phyloP scores from a whole-genome alignment of 2,329 filamentous ascomycete genomes.

The Seiridium unicorne region DNA sequence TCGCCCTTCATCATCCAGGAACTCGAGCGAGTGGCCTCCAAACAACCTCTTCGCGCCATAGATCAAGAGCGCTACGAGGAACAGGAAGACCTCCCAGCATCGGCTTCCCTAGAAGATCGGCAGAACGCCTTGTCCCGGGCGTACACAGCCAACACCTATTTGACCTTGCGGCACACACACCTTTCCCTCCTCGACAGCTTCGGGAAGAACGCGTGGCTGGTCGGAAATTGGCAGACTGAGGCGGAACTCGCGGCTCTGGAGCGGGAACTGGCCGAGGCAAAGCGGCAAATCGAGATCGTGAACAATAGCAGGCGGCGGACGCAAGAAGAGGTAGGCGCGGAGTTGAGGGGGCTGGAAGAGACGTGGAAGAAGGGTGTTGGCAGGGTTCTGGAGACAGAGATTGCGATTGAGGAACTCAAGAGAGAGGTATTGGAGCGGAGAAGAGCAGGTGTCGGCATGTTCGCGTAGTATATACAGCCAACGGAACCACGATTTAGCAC shows the following conservation, averaged over 20 bases:
- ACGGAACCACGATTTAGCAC: no score
- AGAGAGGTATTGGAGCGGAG: slow-evolving; percentile 65
- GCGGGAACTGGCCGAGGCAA: slow-evolving; percentile 67
- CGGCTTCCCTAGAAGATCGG: slow-evolving; percentile 36
- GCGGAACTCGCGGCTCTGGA: slow-evolving; percentile 68
- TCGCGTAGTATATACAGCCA: no score
- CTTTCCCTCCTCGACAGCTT: slow-evolving; percentile 74
- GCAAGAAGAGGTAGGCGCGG: slow-evolving; percentile 70
- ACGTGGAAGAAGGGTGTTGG: slow-evolving; percentile 79
- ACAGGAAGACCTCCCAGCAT: slow-evolving; percentile 52
- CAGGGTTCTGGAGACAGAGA: slow-evolving; percentile 79
- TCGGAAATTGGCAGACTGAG: slow-evolving; percentile 80
- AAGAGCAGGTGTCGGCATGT: slow-evolving; percentile 30
- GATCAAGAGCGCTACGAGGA: slow-evolving; percentile 83
- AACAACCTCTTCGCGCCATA: slow-evolving; percentile 61
- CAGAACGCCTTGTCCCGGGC: slow-evolving; percentile 61
- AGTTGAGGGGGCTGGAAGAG: slow-evolving; percentile 72
- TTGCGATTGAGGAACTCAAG: slow-evolving; percentile 73
- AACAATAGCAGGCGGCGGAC: slow-evolving; percentile 66
- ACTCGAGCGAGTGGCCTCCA: slow-evolving; percentile 63
- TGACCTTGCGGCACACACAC: slow-evolving; percentile 48
- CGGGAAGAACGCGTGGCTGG: slow-evolving; percentile 90
- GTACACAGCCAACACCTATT: slow-evolving; percentile 50
- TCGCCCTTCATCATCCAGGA: slow-evolving; percentile 67
- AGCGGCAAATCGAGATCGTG: slow-evolving; percentile 69